These are phyloP conservation scores for Vanderwaltozyma tropicalis DNA, from an alignment of 805 yeast species.

Conservation along the genomic window DNA sequence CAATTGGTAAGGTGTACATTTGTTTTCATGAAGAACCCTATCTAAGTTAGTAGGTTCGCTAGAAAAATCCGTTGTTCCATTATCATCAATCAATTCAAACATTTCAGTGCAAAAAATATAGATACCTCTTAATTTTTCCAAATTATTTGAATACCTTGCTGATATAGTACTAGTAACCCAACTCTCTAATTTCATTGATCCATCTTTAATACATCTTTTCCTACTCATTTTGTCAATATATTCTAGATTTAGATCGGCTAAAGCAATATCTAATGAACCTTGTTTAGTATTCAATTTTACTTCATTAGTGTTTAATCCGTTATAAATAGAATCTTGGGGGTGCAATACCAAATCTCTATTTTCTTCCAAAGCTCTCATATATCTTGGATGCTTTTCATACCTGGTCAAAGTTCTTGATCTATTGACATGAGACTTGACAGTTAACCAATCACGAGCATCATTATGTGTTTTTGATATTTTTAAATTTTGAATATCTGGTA, in stretches of 20 bases:
- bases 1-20: conserved; percentile 61
- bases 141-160: conserved; percentile 39
- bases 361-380: conserved; percentile 49
- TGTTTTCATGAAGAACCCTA: conserved; percentile 34
- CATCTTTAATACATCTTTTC: conserved; percentile 29
- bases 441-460: conserved; percentile 41
- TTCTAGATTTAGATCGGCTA: conserved; percentile 26
- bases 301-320: conserved; percentile 40
- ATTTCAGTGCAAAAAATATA: conserved; percentile 53
- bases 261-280: conserved; percentile 24
- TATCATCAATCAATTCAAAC: conserved; percentile 36
- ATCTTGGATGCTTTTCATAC: conserved; percentile 60
- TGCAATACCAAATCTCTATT: conserved; percentile 54
- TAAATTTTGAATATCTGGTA: conserved; percentile 22
- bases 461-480: conserved; percentile 27
- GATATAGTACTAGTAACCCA: conserved; percentile 46
- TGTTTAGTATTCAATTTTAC: conserved; percentile 23
- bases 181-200: conserved; percentile 39
- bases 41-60: conserved; percentile 31
- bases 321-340: conserved; percentile 42
- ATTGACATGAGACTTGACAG: conserved; percentile 49
- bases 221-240: conserved; percentile 38
- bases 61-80: conserved; percentile 30
- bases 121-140: conserved; percentile 57
- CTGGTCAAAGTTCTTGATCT: conserved; percentile 62